These are phyloP conservation scores for Lodderomyces parapsilosis DNA, from an alignment of 1,139 yeast species.

Conservation along the genomic window DNA sequence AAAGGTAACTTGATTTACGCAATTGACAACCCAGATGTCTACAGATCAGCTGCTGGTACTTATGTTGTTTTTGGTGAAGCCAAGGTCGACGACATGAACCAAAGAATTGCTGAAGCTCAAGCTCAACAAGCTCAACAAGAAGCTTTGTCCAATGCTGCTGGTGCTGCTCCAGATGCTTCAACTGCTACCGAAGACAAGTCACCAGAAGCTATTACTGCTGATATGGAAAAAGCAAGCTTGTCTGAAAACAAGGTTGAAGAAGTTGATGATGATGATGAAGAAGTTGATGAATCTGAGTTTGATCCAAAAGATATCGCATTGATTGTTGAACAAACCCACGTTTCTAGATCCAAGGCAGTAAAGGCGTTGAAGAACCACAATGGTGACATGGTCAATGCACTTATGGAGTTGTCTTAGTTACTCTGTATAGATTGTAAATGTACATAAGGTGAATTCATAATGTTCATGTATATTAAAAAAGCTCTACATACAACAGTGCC, in stretches of 20 bases:
- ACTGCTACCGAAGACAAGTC: slow-evolving; percentile 43
- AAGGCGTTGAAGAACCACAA: slow-evolving; percentile 86
- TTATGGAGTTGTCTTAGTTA: slow-evolving; percentile 72
- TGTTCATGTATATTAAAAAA: not conserved
- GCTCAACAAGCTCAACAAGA: slow-evolving; percentile 50
- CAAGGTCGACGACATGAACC: slow-evolving; percentile 87
- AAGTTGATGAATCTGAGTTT: slow-evolving; percentile 77
- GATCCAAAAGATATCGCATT: slow-evolving; percentile 77
- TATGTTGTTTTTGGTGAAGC: slow-evolving; percentile 98
- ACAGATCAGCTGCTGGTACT: slow-evolving; percentile 91
- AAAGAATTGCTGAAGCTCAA: slow-evolving; percentile 69
- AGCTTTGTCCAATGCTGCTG: slow-evolving; percentile 62
- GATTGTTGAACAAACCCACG: slow-evolving; percentile 87
- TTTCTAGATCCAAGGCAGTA: slow-evolving; percentile 84
- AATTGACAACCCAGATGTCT: slow-evolving; percentile 93
- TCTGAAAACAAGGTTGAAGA: slow-evolving; percentile 32
- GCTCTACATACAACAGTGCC: not conserved
- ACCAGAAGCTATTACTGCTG: slow-evolving; percentile 87
- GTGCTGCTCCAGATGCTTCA: slow-evolving; percentile 26
- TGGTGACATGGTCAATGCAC: slow-evolving; percentile 94
- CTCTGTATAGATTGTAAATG: not conserved
- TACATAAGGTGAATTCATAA: not conserved
- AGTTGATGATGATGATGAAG: slow-evolving; percentile 65
- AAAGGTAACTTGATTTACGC: slow-evolving; percentile 91
- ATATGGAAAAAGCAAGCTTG: slow-evolving; percentile 78